A percentile compares a stretch with the other conserved stretches of the same genome.
These are phyloP conservation scores for Rhodotorula sp. DNA, from an alignment of 1,284 basidiomycete genomes.

Conservation along the genomic window DNA sequence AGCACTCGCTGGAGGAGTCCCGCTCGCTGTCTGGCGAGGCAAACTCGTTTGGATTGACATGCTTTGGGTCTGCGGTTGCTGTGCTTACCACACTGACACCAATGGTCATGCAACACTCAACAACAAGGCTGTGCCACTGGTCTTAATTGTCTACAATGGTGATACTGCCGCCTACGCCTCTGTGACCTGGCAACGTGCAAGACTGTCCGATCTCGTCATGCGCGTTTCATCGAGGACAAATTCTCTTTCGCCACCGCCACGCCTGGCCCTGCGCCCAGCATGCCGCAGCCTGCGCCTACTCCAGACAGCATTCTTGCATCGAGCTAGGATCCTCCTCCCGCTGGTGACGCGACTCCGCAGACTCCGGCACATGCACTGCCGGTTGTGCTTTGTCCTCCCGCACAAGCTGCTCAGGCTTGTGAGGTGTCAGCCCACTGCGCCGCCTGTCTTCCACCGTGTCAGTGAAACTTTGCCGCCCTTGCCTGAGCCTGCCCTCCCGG, in stretches of 20 bases:
- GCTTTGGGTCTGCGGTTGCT: conserved; percentile 48
- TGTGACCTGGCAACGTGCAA: neutral
- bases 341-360: no score
- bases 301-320: neutral
- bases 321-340: no score
- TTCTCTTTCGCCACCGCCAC: neutral
- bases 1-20: conserved; percentile 42
- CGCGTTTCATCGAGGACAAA: neutral
- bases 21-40: conserved; percentile 44
- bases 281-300: neutral
- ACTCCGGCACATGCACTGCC: neutral
- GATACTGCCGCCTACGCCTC: conserved; percentile 7
- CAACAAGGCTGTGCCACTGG: neutral
- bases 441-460: neutral
- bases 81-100: conserved; percentile 48
- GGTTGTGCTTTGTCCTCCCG: neutral
- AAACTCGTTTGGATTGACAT: conserved; percentile 46
- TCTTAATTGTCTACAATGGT: conserved; percentile 3
- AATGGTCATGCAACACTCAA: conserved; percentile 3
- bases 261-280: neutral
- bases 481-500: neutral
- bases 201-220: neutral
- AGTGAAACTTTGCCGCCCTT: neutral
- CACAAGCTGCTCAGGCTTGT: neutral
- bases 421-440: neutral